Evolutionary conservation across 1,284 basidiomycete species (phyloP).

Genomic region (Trichosporon asahii): DNA sequence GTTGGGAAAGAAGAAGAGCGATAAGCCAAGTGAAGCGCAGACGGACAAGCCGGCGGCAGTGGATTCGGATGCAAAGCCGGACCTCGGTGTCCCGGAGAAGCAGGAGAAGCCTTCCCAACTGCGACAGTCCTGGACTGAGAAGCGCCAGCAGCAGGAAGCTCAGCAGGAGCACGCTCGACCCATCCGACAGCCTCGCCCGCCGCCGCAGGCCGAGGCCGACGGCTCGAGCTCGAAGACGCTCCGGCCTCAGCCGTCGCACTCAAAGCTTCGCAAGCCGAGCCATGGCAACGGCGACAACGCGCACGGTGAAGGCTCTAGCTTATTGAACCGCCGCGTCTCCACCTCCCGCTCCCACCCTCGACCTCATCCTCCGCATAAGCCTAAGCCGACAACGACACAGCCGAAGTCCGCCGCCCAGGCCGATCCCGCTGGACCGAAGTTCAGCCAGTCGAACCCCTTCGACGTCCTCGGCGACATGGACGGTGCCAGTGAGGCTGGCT

Average conservation of each 20-base stretch:
- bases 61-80: background rate
- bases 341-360: background rate
- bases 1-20: background rate
- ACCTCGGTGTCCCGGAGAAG: background rate
- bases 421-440: background rate
- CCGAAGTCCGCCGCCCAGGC: background rate
- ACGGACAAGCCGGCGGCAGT: background rate
- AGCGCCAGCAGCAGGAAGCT: background rate
- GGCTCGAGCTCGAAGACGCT: background rate
- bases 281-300: background rate
- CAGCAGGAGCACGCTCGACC: background rate
- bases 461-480: conserved; percentile 2
- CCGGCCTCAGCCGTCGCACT: background rate
- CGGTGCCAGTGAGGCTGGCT: background rate
- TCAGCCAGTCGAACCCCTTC: background rate
- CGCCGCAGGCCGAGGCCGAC: background rate
- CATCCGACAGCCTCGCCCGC: background rate
- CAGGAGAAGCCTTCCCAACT: background rate
- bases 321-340: background rate
- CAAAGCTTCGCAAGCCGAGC: background rate
- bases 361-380: background rate
- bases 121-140: background rate
- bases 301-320: background rate
- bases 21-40: background rate
- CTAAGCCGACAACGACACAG: background rate